Percentiles rank a stretch among this genome's conserved stretches.
Conservation (phyloP, 2,329 filamentous ascomycete species). For the Pleomassaria siparia region DNA sequence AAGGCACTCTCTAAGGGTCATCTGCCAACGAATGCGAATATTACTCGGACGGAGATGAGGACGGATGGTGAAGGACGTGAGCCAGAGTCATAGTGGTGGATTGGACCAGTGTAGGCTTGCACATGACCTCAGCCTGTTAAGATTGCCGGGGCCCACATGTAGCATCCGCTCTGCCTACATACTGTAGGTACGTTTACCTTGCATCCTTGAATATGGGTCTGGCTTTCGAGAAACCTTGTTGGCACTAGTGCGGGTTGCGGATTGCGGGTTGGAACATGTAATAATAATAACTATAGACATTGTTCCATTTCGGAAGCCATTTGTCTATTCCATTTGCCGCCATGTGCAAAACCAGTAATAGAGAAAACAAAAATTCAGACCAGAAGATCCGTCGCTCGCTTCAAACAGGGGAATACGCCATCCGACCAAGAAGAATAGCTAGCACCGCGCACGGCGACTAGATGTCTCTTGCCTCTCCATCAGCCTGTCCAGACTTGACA, state of each 20-base stretch:
- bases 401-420: conserved; percentile 10
- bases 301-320: background rate
- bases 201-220: too few species aligned
- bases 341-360: background rate
- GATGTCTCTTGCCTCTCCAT: conserved; percentile 53
- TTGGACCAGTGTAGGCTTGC: conserved; percentile 11
- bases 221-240: too few species aligned
- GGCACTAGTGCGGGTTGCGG: too few species aligned
- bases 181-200: too few species aligned
- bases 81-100: conserved; percentile 18
- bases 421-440: background rate
- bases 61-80: conserved; percentile 15
- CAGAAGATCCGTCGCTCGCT: conserved; percentile 16
- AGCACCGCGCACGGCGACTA: conserved; percentile 13
- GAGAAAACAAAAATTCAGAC: background rate
- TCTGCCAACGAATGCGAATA: conserved; percentile 30
- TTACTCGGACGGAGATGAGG: conserved; percentile 23
- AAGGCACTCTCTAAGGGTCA: conserved; percentile 29
- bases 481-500: conserved; percentile 74
- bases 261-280: too few species aligned
- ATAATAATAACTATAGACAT: too few species aligned
- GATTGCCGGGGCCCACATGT: background rate
- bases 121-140: background rate
- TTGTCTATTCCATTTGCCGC: background rate
- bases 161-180: background rate